A percentile compares a stretch with the other conserved stretches of the same genome.
phyloP scores from a whole-genome alignment of 2,329 filamentous ascomycete genomes.

The Penicillium sp. region DNA sequence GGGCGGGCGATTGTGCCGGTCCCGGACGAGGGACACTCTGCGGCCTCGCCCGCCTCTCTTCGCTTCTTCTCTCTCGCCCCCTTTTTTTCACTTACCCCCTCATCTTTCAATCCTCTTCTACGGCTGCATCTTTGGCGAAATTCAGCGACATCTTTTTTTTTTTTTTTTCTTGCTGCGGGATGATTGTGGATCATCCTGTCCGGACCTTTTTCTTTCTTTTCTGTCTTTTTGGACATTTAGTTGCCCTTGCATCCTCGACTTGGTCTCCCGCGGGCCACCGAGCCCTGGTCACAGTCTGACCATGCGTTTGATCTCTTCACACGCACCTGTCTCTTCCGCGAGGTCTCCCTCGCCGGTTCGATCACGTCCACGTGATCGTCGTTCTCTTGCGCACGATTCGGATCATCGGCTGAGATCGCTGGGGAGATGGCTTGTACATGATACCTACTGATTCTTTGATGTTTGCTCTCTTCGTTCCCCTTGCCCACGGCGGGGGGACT shows the following conservation, averaged over 20 bases:
- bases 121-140: slow-evolving; percentile 7
- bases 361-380: slow-evolving; percentile 18
- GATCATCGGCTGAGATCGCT: neutral
- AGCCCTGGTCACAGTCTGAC: no score
- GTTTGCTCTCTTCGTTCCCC: neutral
- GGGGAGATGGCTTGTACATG: slow-evolving; percentile 27
- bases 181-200: no score
- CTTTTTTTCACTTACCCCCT: neutral
- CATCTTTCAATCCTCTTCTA: slow-evolving; percentile 1
- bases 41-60: neutral
- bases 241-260: slow-evolving; percentile 17
- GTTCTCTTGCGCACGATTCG: neutral
- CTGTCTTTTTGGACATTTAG: neutral
- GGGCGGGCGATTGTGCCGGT: no score
- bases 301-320: no score
- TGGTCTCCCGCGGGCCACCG: neutral
- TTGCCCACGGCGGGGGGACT: neutral
- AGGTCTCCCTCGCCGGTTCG: no score
- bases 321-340: no score
- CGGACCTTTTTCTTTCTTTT: no score
- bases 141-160: slow-evolving; percentile 16
- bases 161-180: neutral
- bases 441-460: slow-evolving; percentile 19
- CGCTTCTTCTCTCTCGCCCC: neutral
- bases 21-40: no score